phyloP scores from a whole-genome alignment of 2,329 filamentous ascomycete genomes.

The Diaporthe sp. region DNA sequence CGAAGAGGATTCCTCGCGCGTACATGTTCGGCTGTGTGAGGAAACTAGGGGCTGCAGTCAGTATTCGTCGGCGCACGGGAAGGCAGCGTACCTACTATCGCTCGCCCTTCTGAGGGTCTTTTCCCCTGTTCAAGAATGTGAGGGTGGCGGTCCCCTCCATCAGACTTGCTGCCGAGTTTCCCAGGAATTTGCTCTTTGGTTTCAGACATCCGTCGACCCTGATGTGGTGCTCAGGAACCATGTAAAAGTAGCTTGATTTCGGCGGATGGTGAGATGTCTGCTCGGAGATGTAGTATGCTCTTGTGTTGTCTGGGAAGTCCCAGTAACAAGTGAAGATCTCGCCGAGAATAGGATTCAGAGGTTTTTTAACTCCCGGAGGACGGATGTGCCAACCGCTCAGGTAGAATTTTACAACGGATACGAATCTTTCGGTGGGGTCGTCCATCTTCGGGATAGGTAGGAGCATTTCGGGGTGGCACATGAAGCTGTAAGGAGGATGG shows the following conservation, averaged over 20 bases:
- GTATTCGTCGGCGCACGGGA: background rate
- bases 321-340: conserved; percentile 96
- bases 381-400: conserved; percentile 99
- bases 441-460: conserved; percentile 88
- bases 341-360: conserved; percentile 94
- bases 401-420: conserved; percentile 98
- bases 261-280: conserved; percentile 98
- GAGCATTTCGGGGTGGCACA: conserved; percentile 97
- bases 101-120: conserved; percentile 75
- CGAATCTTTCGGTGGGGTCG: conserved; percentile 88
- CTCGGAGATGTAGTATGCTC: conserved; percentile 95
- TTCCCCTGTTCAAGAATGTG: conserved; percentile 81
- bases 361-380: conserved; percentile 97
- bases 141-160: conserved; percentile 97
- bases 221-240: conserved; percentile 93
- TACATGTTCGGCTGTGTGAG: conserved; percentile 99
- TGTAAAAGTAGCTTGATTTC: conserved; percentile 99
- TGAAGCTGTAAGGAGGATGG: conserved; percentile 74
- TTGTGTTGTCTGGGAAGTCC: conserved; percentile 86
- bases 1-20: conserved; percentile 93
- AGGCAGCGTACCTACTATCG: conserved; percentile 73
- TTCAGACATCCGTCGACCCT: conserved; percentile 96
- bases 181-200: conserved; percentile 92
- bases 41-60: conserved; percentile 66
- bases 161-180: conserved; percentile 96